These are phyloP conservation scores for Rosa persica DNA, from an alignment of 306 rosid species.

Conservation along the genomic window DNA sequence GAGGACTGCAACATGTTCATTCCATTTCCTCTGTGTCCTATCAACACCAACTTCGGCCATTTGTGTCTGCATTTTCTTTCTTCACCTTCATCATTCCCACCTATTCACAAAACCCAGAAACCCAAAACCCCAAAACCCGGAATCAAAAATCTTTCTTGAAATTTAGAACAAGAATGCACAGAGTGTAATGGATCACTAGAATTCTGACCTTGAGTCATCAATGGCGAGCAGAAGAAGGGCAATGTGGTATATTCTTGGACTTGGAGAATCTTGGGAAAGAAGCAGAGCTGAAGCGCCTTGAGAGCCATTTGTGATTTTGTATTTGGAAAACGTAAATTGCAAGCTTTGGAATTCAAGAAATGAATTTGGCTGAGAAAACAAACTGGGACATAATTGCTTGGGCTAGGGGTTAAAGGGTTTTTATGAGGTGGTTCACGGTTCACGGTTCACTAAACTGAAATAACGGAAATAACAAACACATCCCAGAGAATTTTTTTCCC, in stretches of 20 bases:
- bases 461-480: neutral
- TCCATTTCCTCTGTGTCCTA: constrained; percentile 86
- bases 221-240: neutral
- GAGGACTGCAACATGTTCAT: constrained; percentile 74
- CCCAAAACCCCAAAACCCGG: neutral
- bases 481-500: neutral
- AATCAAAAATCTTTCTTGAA: neutral
- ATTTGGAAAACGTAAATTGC: neutral
- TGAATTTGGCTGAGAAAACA: neutral
- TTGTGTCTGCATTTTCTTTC: constrained; percentile 15
- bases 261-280: constrained; percentile 43
- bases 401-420: neutral
- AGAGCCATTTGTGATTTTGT: constrained; percentile 32
- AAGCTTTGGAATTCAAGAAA: neutral
- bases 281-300: constrained; percentile 47
- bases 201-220: constrained; percentile 17
- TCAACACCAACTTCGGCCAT: constrained; percentile 44
- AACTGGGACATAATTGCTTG: neutral
- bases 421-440: neutral
- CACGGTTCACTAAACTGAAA: neutral
- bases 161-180: neutral
- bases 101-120: neutral
- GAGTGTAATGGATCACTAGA: neutral
- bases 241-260: constrained; percentile 34
- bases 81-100: neutral